Base-by-base conservation (phyloP, 345 rosid species). In the Citrus hindsii region DNA sequence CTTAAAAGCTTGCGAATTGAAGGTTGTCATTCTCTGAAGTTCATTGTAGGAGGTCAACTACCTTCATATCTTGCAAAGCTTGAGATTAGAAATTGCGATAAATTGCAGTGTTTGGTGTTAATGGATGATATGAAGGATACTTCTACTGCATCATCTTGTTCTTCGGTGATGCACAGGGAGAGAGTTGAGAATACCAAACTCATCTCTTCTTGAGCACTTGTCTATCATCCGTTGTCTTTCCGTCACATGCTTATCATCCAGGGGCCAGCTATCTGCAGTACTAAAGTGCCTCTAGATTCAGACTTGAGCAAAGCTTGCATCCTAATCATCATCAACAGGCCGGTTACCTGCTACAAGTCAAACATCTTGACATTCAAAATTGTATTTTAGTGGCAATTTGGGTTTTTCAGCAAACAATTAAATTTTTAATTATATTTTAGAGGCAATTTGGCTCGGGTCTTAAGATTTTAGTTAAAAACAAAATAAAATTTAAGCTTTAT, bases 241-340 rank as follows among this genome's bases (percentile, higher is more conserved):
- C 32, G 69, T 81, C 35, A 32, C 18, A 2, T 27, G 33, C 63
- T 71, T 81, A 71, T 64, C 79, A 28, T 16, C 64, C 14, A 69
- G 80, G 30, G 73, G 73, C 42, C 33, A 40, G n/a, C 48, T 71
- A 40, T 76, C 80, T 32, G 19, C 51, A 33, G 67, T 38, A 58
- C 69, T 81, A 33, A 40, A 55, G 18, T 27, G 38, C 68, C 79
- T 80, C 2, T 14, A 14, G 12, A 25, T 76, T 30, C 70, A 66
- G 21, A 62, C 33, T 25, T 13, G 35, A 10, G 6, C 65, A 61
- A 27, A 61, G 69, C 69, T 33, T 18, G 18, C 9, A 2, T 16
- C n/a, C 42, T 32, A 18, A 1, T 62, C 7, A 2, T 5, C 66
- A 12, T 14, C 33, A 21, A 19, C n/a, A 19, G 22, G 22, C 27